These are phyloP conservation scores for Fusarium multiceps DNA, from an alignment of 2,329 filamentous ascomycete species.

Conservation along the genomic window DNA sequence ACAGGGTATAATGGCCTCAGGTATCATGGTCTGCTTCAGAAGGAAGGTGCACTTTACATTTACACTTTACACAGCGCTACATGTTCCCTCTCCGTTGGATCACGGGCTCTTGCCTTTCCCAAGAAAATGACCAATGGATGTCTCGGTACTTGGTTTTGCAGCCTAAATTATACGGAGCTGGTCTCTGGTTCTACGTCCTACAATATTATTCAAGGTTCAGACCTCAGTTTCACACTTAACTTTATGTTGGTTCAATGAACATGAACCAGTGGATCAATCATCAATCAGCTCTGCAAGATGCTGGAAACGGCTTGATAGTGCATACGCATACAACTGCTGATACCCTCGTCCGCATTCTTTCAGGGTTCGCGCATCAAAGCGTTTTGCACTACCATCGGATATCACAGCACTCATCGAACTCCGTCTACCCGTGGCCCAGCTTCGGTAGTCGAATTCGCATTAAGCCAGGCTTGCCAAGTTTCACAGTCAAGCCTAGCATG, in stretches of 20 bases:
- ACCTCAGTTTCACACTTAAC: not conserved
- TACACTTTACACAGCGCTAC: not conserved
- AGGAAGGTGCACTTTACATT: not conserved
- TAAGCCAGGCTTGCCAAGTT: conserved; percentile 31
- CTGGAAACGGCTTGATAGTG: conserved; percentile 39
- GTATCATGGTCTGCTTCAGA: not conserved
- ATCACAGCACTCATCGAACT: conserved; percentile 7
- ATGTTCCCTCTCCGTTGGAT: not conserved
- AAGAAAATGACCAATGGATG: not conserved
- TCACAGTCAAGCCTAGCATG: conserved; percentile 12
- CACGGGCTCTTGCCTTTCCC: not conserved
- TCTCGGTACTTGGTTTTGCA: not conserved
- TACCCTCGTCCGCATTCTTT: conserved; percentile 40
- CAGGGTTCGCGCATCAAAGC: conserved; percentile 40
- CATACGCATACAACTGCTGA: conserved; percentile 21
- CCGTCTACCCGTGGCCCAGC: conserved; percentile 12
- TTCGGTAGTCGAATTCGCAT: conserved; percentile 12
- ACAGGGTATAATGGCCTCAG: not conserved
- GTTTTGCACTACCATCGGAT: not conserved
- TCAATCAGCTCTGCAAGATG: conserved; percentile 40
- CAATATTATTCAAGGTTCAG: too few relatives aligned
- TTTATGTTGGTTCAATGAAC: not conserved
- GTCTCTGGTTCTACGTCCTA: not conserved
- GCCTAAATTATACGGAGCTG: not conserved
- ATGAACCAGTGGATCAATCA: conserved; percentile 27